phyloP scores from a whole-genome alignment of 2,329 filamentous ascomycete species.

The Colletotrichum sansevieriae region DNA sequence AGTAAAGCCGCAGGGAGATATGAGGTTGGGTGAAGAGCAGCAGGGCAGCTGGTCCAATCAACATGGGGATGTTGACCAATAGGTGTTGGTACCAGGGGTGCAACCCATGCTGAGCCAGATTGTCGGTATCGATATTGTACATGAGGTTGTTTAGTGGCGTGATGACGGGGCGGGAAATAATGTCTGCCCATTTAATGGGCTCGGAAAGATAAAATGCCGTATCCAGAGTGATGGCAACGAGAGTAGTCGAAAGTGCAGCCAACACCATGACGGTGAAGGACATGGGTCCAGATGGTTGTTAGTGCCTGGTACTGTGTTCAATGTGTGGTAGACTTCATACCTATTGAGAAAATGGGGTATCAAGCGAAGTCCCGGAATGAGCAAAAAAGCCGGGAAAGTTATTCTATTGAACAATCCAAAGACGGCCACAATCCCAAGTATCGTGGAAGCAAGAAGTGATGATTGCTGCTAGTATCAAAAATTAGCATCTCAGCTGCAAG shows the following conservation, averaged over 20 bases:
- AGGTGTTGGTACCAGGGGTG: constrained; percentile 85
- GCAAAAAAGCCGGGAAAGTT: constrained; percentile 93
- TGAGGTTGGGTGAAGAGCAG: constrained; percentile 71
- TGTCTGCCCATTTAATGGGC: constrained; percentile 73
- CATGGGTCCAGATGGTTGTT: constrained; percentile 60
- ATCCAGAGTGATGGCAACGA: constrained; percentile 83
- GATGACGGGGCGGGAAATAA: constrained; percentile 76
- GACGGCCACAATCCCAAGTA: constrained; percentile 84
- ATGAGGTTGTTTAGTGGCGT: constrained; percentile 83
- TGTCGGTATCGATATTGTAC: constrained; percentile 79
- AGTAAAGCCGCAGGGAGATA: constrained; percentile 73
- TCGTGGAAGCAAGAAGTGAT: constrained; percentile 79
- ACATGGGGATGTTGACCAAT: constrained; percentile 76
- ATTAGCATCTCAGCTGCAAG: constrained; percentile 11
- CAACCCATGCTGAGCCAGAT: constrained; percentile 80
- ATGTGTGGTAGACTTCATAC: constrained; percentile 60
- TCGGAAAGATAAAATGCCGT: constrained; percentile 83
- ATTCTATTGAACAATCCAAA: constrained; percentile 96
- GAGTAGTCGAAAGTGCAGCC: constrained; percentile 75
- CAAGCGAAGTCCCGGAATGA: constrained; percentile 85
- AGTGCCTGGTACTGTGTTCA: not conserved
- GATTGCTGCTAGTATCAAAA: constrained; percentile 71
- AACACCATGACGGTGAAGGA: constrained; percentile 73
- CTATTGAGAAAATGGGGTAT: constrained; percentile 87
- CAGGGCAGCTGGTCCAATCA: constrained; percentile 77